Conservation (phyloP, 2,329 filamentous ascomycete species). For the Ceratocystis alfenasii region DNA sequence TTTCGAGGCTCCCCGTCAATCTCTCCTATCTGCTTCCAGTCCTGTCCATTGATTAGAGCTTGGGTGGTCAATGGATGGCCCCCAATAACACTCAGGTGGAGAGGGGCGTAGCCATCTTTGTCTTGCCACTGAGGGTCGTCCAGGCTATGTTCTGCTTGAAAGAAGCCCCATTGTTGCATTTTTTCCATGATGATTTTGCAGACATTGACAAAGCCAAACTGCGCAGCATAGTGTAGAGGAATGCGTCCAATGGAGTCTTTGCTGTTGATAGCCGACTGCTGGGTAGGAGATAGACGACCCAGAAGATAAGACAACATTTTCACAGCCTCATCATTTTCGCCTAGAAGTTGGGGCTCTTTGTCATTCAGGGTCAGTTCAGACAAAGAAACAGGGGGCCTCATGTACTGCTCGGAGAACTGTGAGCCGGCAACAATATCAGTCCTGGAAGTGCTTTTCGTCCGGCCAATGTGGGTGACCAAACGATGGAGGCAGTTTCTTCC, state of each 20-base stretch:
- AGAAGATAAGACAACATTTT: conserved; percentile 53
- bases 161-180: conserved; percentile 82
- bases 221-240: conserved; percentile 84
- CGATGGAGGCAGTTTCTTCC: conserved; percentile 87
- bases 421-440: conserved; percentile 20
- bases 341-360: conserved; percentile 54
- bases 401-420: conserved; percentile 42
- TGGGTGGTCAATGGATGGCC: conserved; percentile 80
- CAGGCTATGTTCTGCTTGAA: conserved; percentile 72
- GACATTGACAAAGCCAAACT: conserved; percentile 87
- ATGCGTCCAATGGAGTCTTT: conserved; percentile 71
- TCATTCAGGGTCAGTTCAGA: conserved; percentile 42
- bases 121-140: conserved; percentile 87
- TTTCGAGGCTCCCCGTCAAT: conserved; percentile 55
- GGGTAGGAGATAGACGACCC: conserved; percentile 53
- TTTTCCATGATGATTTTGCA: conserved; percentile 76
- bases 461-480: conserved; percentile 80
- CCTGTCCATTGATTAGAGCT: conserved; percentile 66
- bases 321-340: conserved; percentile 63
- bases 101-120: conserved; percentile 74
- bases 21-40: conserved; percentile 51
- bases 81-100: conserved; percentile 85
- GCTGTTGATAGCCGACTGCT: conserved; percentile 54
- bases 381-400: conserved; percentile 45
- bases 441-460: conserved; percentile 42